A percentile compares a stretch with the other conserved stretches of the same genome.
Evolutionary conservation across 192 early-diverging fungal genomes (phyloP).

Genomic region (Phlyctochytrium arcticum): DNA sequence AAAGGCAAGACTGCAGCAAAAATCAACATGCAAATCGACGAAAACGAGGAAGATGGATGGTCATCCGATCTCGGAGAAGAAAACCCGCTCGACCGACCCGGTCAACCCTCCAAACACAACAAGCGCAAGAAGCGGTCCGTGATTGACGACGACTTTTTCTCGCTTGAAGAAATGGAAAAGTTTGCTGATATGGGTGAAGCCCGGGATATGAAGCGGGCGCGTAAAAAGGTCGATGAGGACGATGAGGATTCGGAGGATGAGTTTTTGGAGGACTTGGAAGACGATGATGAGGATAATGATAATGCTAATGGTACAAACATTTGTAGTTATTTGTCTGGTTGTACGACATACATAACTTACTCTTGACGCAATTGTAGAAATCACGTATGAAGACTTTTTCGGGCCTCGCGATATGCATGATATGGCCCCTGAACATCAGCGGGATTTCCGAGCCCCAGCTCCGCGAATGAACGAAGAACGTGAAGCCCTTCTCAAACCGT

Average conservation of each 20-base stretch:
- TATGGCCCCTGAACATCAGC: conserved; percentile 6
- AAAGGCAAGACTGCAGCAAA: conserved; percentile 55
- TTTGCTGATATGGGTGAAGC: conserved; percentile 80
- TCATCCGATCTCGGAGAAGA: conserved; percentile 1
- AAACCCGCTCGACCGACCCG: neutral
- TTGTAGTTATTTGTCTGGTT: neutral
- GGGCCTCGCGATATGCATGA: conserved; percentile 52
- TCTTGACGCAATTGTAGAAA: conserved; percentile 45
- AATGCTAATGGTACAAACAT: conserved; percentile 36
- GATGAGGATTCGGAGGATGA: conserved; percentile 59
- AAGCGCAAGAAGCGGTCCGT: conserved; percentile 48
- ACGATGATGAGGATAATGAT: conserved; percentile 56
- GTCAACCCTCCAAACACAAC: conserved; percentile 13
- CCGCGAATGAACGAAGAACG: neutral
- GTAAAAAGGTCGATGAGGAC: conserved; percentile 48
- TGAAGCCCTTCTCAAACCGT: no score
- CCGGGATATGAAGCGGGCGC: conserved; percentile 54
- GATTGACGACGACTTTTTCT: conserved; percentile 93
- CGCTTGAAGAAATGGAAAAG: conserved; percentile 76
- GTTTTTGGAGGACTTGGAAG: conserved; percentile 9
- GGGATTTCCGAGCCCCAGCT: conserved; percentile 2
- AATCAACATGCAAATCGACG: conserved; percentile 57
- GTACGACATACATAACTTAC: neutral
- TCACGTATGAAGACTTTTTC: conserved; percentile 84
- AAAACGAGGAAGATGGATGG: conserved; percentile 50